Conservation (phyloP, 78 protist genomes). For the Dictyostelium purpureum region DNA sequence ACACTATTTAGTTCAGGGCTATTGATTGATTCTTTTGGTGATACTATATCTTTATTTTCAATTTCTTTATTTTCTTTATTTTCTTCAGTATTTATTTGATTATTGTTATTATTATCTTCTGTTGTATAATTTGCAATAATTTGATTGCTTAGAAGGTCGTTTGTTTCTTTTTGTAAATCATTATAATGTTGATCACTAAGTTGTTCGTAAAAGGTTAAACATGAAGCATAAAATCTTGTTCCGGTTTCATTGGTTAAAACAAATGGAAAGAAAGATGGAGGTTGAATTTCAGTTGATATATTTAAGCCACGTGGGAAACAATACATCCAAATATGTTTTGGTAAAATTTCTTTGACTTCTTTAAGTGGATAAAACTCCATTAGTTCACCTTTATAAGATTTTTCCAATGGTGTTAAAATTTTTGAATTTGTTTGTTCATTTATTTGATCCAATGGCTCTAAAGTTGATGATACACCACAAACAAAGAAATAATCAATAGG, state of each 20-base stretch:
- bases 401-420: conserved; percentile 21
- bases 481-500: conserved; percentile 71
- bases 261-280: conserved; percentile 78
- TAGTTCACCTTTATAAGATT: conserved; percentile 65
- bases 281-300: conserved; percentile 2
- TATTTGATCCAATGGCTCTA: conserved; percentile 62
- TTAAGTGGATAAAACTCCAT: conserved; percentile 65
- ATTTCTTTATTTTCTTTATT: neutral
- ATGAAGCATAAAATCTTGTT: conserved; percentile 49
- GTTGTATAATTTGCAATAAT: neutral
- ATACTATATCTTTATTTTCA: neutral
- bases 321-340: conserved; percentile 83
- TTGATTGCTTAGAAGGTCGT: neutral
- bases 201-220: conserved; percentile 71
- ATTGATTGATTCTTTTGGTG: neutral
- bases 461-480: conserved; percentile 20
- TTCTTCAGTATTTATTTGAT: neutral
- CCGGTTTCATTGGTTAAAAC: conserved; percentile 74
- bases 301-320: conserved; percentile 72
- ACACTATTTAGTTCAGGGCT: neutral
- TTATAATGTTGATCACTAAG: conserved; percentile 19
- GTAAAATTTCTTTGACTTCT: conserved; percentile 32
- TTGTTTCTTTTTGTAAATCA: conserved; percentile 36
- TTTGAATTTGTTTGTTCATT: conserved; percentile 13
- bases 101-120: neutral